Evolutionary conservation across 768 basidiomycete species (phyloP), one percentile per base, ranked within the genome.

Genomic region (Tricholoma terreum): DNA sequence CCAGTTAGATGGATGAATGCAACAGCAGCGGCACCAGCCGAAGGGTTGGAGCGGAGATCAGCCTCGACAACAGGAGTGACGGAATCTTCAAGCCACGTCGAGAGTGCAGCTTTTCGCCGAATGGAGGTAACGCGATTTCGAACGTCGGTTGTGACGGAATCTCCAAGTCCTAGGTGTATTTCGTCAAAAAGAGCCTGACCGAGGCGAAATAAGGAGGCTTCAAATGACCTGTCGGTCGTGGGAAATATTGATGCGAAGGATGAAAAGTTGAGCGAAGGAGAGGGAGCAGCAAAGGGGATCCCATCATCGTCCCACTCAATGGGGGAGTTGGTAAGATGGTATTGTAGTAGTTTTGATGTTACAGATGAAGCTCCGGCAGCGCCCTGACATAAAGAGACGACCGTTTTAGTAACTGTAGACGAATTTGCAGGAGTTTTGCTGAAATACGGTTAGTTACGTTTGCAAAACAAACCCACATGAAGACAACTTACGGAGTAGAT

Each of bases 161-260:
- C 73, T 19, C 72, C 79, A 0, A 95, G 74, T 14, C 76, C 76
- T 30, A 91, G 81, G 60, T 89, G 82, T 49, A 96, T 81, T 17
- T 82, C 81, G 71, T 98, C 97, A 66, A 98, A 99, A 0, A 99
- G 77, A 1, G 92, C 91, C 17, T 81, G 81, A 2, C 92, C 94
- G 1, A 98, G 84, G n/a, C 89, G 86, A 77, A 94, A 98, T 35
- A 98, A 70, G 7, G 80, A 80, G 0, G 93, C 90, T 64, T 93
- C 89, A 61, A 83, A 83, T 0, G 89, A 84, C 6, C 77, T 76
- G 63, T 96, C 90, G 21, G 84, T 83, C 5, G 83, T 71, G 6
- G 86, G 80, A 69, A 93, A 92, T 19, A 92, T 74, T 8, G 82
- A 72, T 4, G 81, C 77, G 65, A 95, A 94, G 6, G 92, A 89